Evolutionary conservation across 139 green algal genomes (phyloP).

Genomic region (Spirogloea muscicola): DNA sequence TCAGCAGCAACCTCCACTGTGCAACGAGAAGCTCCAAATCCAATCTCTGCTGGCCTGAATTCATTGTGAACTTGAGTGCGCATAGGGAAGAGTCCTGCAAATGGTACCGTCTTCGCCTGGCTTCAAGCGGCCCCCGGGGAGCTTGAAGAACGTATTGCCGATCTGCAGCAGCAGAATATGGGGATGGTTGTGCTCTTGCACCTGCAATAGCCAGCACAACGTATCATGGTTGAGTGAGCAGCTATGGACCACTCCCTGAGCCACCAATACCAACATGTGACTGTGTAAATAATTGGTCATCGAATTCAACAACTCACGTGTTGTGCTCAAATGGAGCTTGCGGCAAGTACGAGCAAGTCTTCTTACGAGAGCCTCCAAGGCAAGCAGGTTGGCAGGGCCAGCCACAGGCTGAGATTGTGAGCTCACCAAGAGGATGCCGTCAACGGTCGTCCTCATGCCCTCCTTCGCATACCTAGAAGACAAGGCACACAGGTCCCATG

Average conservation of each 20-base stretch:
- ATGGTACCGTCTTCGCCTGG: slow-evolving; percentile 89
- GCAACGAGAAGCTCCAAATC: too few relatives aligned
- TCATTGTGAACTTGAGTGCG: too few relatives aligned
- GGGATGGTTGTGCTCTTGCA: slow-evolving; percentile 83
- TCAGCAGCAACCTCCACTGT: too few relatives aligned
- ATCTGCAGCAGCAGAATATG: slow-evolving; percentile 90
- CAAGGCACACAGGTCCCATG: too few relatives aligned
- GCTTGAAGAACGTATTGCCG: slow-evolving; percentile 69
- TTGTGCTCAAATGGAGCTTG: too few relatives aligned
- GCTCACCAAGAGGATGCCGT: slow-evolving; percentile 78
- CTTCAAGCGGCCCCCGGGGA: slow-evolving; percentile 82
- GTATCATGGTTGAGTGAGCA: background rate
- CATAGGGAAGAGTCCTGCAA: too few relatives aligned
- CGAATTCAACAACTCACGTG: too few relatives aligned
- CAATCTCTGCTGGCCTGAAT: too few relatives aligned
- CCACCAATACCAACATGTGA: background rate
- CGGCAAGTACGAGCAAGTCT: too few relatives aligned
- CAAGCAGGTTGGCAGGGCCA: background rate
- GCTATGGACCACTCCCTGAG: background rate
- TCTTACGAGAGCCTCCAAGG: too few relatives aligned
- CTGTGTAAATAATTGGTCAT: background rate
- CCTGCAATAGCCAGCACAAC: slow-evolving; percentile 63
- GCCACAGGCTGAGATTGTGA: background rate
- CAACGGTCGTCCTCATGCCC: slow-evolving; percentile 75
- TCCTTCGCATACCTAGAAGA: slow-evolving; percentile 50